These are phyloP conservation scores for Camelina hispida DNA, from an alignment of 345 rosid genomes.

Conservation along the genomic window DNA sequence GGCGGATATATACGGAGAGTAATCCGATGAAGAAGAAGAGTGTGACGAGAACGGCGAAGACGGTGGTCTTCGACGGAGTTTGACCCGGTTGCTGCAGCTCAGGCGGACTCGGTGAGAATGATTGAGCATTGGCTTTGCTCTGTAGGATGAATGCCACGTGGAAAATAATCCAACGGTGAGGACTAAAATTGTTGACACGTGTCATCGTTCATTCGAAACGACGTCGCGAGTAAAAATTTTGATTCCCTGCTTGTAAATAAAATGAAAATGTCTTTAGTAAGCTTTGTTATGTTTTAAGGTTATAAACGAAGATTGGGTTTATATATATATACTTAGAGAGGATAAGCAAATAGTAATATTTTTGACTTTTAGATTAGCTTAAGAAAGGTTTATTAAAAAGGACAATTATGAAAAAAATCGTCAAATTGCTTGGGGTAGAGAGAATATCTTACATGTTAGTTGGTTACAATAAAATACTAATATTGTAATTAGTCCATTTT, in stretches of 20 bases:
- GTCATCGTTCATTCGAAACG: conserved; percentile 38
- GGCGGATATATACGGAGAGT: conserved; percentile 39
- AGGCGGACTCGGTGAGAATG: conserved; percentile 19
- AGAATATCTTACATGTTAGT: neutral
- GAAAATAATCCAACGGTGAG: conserved; percentile 34
- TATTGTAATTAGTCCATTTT: neutral
- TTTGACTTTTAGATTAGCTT: conserved; percentile 17
- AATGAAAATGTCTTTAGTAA: neutral
- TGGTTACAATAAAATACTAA: neutral
- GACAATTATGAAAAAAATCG: neutral
- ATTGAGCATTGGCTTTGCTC: conserved; percentile 26
- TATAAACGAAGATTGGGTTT: neutral
- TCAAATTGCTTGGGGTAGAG: neutral
- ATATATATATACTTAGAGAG: conserved; percentile 2
- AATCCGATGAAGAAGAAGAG: conserved; percentile 38
- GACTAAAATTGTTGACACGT: neutral
- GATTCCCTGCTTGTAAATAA: conserved; percentile 1
- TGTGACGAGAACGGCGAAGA: conserved; percentile 37
- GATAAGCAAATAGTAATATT: conserved; percentile 1
- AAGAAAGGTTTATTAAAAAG: neutral
- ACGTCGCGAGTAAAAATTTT: neutral
- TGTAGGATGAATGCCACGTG: conserved; percentile 32
- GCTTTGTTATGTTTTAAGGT: neutral
- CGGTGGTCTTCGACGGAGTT: conserved; percentile 31
- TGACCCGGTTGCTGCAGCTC: conserved; percentile 10